Base-by-base conservation (phyloP, 2,329 filamentous ascomycete genomes). In the Chalaropsis ovoidea region DNA sequence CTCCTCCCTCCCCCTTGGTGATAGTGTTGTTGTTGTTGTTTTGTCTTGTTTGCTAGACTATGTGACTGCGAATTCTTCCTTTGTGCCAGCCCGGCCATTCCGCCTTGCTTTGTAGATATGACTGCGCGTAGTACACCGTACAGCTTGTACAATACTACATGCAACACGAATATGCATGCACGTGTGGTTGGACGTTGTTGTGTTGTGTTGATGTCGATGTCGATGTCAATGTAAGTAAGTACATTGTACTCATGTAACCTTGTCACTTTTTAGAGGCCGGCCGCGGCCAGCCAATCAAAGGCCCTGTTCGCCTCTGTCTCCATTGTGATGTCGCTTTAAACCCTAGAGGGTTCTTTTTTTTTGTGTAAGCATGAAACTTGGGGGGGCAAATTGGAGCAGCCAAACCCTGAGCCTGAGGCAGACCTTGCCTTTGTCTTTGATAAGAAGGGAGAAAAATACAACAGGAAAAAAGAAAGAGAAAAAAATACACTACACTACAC, bases 321-420 rank as follows among this genome's bases (percentile, higher is more conserved):
- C 52, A n/a, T n/a, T n/a, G n/a, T n/a, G n/a, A n/a, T n/a, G n/a
- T n/a, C n/a, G n/a, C 22, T 27, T 35, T 56, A 17, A 31, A 15
- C 52, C 52, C 52, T 56, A 35, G 27, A 56, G 52, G 52, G 52
- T 35, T 56, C 22, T n/a, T 56, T 11, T 3, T 43, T 43, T 43
- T 3, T 35, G 7, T 35, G 31, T 35, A 35, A 22, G 52, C 22
- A 56, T 56, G 52, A 56, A 56, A 56, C 52, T 56, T 56, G 52
- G 31, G 52, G 52, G 22, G 52, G 52, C 52, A 56, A 56, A 56
- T 56, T 56, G 52, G 52, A 49, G 42, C 22, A 42, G 6, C 42
- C 6, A 27, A 41, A 35, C 27, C n/a, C n/a, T n/a, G n/a, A n/a
- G n/a, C n/a, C n/a, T n/a, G n/a, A n/a, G n/a, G n/a, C n/a, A n/a